Base-by-base conservation (phyloP, 805 yeast species). In the Saccharomycopsis synnaedendra region DNA sequence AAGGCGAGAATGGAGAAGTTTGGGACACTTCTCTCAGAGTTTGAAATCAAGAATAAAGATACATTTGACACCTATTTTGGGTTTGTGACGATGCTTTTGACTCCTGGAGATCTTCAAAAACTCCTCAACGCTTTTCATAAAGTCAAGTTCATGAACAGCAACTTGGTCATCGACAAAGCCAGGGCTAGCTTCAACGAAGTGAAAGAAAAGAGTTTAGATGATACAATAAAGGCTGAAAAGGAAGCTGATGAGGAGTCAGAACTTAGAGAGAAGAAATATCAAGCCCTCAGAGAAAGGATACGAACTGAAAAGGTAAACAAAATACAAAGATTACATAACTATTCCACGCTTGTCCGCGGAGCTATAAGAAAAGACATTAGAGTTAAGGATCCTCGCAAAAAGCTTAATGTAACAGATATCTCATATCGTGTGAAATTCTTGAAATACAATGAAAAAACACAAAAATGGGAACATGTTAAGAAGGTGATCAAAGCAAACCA, bases 71-170 rank as follows among this genome's bases (percentile, higher is more conserved):
- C 36, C 33, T 65, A 65, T 55, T 93, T 78, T 66, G 96, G 81
- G 1, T 87, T 72, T 54, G 60, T 85, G 1, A 77, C 83, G 28
- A 66, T 90, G 62, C 64, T 67, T n/a, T 61, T 81, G 8, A 61
- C 70, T 1, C 66, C 69, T 3, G 62, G 64, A 27, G 67, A 70
- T 35, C 76, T 71, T 47, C 64, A 63, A 1, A 74, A 73, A 42
- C 63, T 90, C 45, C 71, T 72, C 49, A 60, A 65, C 5, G 67
- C 83, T 0, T 72, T 85, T 54, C 75, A 86, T 59, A 93, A 89
- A 32, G 75, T 82, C 1, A 74, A 73, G 30, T 90, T 72, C 64
- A 86, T 84, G 71, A 95, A 95, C 2, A 70, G 82, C 30, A 76
- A 72, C 46, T 62, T 90, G 35, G 67, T 69, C 3, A 64, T 90